A percentile compares a stretch with the other conserved stretches of the same genome.
These are phyloP conservation scores for Eurotiales sp. DNA, from an alignment of 2,329 filamentous ascomycete species.

Conservation along the genomic window DNA sequence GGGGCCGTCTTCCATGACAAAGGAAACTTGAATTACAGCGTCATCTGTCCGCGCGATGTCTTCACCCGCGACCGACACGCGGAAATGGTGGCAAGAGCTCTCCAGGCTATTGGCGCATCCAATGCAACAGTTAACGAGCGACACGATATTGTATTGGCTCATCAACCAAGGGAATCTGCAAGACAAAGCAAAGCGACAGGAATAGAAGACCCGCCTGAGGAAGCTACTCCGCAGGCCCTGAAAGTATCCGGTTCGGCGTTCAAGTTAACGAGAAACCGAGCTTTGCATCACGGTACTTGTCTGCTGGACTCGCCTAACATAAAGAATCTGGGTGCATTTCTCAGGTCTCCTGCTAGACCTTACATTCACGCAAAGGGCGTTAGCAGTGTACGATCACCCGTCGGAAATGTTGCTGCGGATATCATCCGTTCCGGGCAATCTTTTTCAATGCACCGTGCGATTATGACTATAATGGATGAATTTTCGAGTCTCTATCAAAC, in stretches of 20 bases:
- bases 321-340: constrained; percentile 60
- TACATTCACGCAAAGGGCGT: constrained; percentile 81
- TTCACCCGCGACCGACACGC: constrained; percentile 88
- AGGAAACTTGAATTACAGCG: constrained; percentile 92
- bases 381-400: constrained; percentile 81
- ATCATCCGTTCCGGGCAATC: constrained; percentile 41
- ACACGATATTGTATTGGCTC: constrained; percentile 79
- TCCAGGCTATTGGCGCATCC: constrained; percentile 49
- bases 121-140: constrained; percentile 76
- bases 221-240: constrained; percentile 43
- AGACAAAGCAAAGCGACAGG: constrained; percentile 37
- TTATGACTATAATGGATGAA: constrained; percentile 57
- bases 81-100: constrained; percentile 84
- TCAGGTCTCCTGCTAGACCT: constrained; percentile 72
- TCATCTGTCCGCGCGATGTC: constrained; percentile 70
- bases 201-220: constrained; percentile 40
- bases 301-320: constrained; percentile 76
- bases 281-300: constrained; percentile 91
- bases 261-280: constrained; percentile 76
- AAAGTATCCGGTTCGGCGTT: constrained; percentile 95
- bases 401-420: constrained; percentile 69
- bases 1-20: constrained; percentile 91
- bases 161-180: constrained; percentile 6
- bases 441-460: constrained; percentile 47
- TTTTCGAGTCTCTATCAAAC: constrained; percentile 66